Percentiles rank a stretch among this genome's conserved stretches.
phyloP scores from a whole-genome alignment of 331 rosid genomes.

The Spiraea crenata region DNA sequence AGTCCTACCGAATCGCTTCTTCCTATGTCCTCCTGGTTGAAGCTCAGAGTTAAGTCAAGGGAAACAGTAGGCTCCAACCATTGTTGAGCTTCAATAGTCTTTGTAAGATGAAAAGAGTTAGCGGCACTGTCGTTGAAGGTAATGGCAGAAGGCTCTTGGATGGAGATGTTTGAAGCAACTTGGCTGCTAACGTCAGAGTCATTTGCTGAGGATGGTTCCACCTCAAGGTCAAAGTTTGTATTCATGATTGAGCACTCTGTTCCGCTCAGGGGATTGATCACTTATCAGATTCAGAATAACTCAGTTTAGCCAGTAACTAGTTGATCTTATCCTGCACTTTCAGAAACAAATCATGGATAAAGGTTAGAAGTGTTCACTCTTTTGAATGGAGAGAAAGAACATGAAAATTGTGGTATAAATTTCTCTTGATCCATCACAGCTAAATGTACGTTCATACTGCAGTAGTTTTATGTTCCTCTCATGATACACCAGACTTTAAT shows the following conservation, averaged over 20 bases:
- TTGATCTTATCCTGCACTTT: constrained; percentile 9
- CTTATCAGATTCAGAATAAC: constrained; percentile 26
- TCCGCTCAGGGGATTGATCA: constrained; percentile 15
- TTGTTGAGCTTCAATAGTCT: constrained; percentile 25
- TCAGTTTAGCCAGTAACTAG: constrained; percentile 15
- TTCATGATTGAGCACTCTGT: constrained; percentile 47
- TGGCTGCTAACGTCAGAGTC: constrained; percentile 79
- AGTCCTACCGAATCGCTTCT: constrained; percentile 52
- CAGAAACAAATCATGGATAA: background rate
- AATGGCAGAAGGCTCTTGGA: constrained; percentile 54
- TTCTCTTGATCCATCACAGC: background rate
- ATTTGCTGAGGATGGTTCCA: constrained; percentile 57
- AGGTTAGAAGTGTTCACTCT: background rate
- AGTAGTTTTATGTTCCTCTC: too few species aligned
- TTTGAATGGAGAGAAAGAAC: background rate
- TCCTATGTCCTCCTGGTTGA: constrained; percentile 37
- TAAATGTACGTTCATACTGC: background rate
- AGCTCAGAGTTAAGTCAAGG: constrained; percentile 70
- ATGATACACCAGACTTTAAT: too few species aligned
- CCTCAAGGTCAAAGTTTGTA: constrained; percentile 62
- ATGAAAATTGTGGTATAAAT: background rate
- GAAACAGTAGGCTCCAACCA: constrained; percentile 33
- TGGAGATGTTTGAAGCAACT: constrained; percentile 68
- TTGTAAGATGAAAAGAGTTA: constrained; percentile 36
- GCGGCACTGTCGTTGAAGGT: constrained; percentile 46